Conservation (phyloP, 352 stramenopile genomes). For the Globisporangium spinosum region DNA sequence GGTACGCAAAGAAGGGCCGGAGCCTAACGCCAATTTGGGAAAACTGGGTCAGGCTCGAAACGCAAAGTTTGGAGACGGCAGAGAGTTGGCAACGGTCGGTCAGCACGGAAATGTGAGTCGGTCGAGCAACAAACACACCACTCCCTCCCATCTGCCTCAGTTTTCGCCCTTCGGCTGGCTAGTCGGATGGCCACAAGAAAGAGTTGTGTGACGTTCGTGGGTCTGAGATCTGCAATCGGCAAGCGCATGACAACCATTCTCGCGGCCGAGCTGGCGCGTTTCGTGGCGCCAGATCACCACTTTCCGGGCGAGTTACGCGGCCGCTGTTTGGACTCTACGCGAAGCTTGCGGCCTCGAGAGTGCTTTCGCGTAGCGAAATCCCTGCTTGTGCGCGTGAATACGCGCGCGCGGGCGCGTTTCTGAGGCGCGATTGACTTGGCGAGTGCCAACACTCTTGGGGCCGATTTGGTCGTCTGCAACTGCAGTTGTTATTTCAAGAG, state of each 20-base stretch:
- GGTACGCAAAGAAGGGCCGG: no score
- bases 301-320: neutral
- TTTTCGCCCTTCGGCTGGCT: no score
- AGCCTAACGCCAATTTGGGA: neutral
- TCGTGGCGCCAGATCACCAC: neutral
- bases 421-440: slow-evolving; percentile 12
- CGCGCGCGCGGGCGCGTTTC: slow-evolving; percentile 10
- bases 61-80: neutral
- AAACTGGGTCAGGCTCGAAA: neutral
- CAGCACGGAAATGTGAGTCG: neutral
- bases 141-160: no score
- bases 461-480: neutral
- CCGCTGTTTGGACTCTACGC: slow-evolving; percentile 19
- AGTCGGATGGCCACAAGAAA: no score
- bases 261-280: neutral
- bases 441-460: slow-evolving; percentile 1
- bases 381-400: neutral
- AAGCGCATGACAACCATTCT: neutral
- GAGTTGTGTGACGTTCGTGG: no score
- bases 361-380: slow-evolving; percentile 15
- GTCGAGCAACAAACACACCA: neutral
- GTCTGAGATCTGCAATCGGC: neutral
- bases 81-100: neutral
- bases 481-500: slow-evolving; percentile 16
- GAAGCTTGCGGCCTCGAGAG: neutral